Evolutionary conservation across 2,329 filamentous ascomycete genomes (phyloP).

Genomic region (Cordyceps militaris): DNA sequence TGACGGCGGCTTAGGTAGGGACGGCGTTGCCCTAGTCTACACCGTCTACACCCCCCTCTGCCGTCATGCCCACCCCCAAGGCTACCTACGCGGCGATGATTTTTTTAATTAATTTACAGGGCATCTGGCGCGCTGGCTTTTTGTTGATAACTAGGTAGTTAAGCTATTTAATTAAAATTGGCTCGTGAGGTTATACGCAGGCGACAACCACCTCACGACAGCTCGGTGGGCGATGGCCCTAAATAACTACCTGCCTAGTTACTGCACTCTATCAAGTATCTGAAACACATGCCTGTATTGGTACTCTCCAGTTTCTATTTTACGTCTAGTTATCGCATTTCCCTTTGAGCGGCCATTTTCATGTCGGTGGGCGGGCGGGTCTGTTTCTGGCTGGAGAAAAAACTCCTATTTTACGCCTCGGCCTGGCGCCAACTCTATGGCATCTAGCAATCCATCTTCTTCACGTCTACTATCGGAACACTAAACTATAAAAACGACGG

Average conservation of each 20-base stretch:
- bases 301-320: too few species aligned
- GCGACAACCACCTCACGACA: too few species aligned
- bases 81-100: neutral
- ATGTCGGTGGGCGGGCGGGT: neutral
- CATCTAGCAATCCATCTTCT: neutral
- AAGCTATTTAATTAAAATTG: neutral
- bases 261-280: too few species aligned
- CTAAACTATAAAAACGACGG: neutral
- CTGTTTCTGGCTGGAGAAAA: neutral
- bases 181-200: neutral
- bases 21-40: neutral
- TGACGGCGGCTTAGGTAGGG: neutral
- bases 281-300: too few species aligned
- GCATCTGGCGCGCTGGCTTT: neutral
- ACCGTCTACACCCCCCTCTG: neutral
- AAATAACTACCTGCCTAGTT: too few species aligned
- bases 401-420: conserved; percentile 1
- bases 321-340: neutral
- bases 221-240: too few species aligned
- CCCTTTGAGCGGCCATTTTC: neutral
- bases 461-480: neutral
- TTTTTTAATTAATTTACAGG: conserved; percentile 7
- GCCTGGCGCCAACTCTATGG: neutral
- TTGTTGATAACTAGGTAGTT: neutral
- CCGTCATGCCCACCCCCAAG: neutral